Evolutionary conservation across 1,139 yeast species (phyloP).

Genomic region (Geotrichum reessii): DNA sequence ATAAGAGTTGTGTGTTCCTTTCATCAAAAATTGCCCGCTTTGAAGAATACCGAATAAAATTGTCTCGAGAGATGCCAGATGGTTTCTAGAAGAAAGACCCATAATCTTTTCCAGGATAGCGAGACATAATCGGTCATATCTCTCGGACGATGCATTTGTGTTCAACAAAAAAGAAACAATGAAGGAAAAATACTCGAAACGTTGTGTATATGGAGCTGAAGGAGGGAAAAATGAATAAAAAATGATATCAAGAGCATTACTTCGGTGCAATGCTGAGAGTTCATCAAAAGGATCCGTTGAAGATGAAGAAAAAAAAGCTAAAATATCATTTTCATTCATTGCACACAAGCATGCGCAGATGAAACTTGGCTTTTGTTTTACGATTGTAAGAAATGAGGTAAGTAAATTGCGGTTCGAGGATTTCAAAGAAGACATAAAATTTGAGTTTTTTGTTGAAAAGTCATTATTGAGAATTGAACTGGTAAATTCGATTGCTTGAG

Average conservation of each 20-base stretch:
- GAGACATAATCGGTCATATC: slow-evolving; percentile 24
- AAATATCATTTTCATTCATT: slow-evolving; percentile 26
- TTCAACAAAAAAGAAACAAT: slow-evolving; percentile 27
- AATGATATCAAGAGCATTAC: slow-evolving; percentile 31
- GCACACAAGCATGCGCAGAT: slow-evolving; percentile 31
- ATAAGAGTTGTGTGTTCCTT: slow-evolving; percentile 7
- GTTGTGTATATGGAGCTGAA: slow-evolving; percentile 23
- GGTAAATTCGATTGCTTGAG: slow-evolving; percentile 27
- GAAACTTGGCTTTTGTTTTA: slow-evolving; percentile 36
- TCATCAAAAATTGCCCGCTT: slow-evolving; percentile 26
- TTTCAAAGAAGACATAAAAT: slow-evolving; percentile 18
- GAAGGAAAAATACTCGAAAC: slow-evolving; percentile 32
- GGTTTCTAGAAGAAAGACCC: slow-evolving; percentile 23
- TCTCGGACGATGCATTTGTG: slow-evolving; percentile 20
- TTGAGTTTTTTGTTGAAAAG: slow-evolving; percentile 20
- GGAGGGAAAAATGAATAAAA: slow-evolving; percentile 32
- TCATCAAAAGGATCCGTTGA: slow-evolving; percentile 26
- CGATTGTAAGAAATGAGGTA: slow-evolving; percentile 32
- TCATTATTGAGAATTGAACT: slow-evolving; percentile 24
- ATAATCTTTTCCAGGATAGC: slow-evolving; percentile 21
- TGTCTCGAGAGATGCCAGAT: slow-evolving; percentile 25
- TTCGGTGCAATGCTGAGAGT: slow-evolving; percentile 26
- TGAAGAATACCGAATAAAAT: slow-evolving; percentile 22
- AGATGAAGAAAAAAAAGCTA: slow-evolving; percentile 21
- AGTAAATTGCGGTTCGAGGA: slow-evolving; percentile 29